Evolutionary conservation across 2,329 filamentous ascomycete genomes (phyloP), one percentile per base, ranked within the genome.

Genomic region (Beauveria varroae): DNA sequence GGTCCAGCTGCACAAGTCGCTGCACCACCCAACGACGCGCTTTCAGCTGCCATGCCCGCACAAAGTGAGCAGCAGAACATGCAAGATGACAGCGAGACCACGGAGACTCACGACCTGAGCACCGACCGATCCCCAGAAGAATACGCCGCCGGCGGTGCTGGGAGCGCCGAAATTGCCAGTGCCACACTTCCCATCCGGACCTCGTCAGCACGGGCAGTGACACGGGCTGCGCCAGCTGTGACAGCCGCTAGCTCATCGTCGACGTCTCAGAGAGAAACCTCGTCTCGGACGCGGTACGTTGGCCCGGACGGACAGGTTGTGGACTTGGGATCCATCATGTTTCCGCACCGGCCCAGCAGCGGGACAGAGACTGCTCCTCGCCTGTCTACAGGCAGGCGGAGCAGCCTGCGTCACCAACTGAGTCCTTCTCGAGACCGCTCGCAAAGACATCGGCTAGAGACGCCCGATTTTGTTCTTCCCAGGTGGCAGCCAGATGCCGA

Each of bases 401-500:
- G 50, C 28, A 54, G 50, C 46, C 28, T 54, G 10, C 57, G 43
- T 5, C 50, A 49, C 28, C 57, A 54, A 41, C 18, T 47, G 10
- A 47, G 40, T 8, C 28, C 50, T 30, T 16, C 30, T 8, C 10
- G 28, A 26, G 57, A 54, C 22, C 49, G 43, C 10, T 10, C 40
- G 14, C 52, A 57, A 18, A 52, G 60, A 46, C 20, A 24, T 18
- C 56, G 41, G 6, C 56, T 50, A 20, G 47, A 55, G 6, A 49
- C 67, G 20, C 64, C 71, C 66, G 78, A 81, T 22, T 76, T 89
- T 64, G 75, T 82, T 20, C 75, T 92, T 46, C 92, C 93, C 1
- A 80, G 81, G 62, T 98, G 93, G 93, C 93, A 97, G 75, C 89
- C 92, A 4, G 93, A 98, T 73, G 80, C 83, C 4, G 91, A 96